Base-by-base conservation (phyloP, 2,329 filamentous ascomycete species). In the Penicillium thymicola region DNA sequence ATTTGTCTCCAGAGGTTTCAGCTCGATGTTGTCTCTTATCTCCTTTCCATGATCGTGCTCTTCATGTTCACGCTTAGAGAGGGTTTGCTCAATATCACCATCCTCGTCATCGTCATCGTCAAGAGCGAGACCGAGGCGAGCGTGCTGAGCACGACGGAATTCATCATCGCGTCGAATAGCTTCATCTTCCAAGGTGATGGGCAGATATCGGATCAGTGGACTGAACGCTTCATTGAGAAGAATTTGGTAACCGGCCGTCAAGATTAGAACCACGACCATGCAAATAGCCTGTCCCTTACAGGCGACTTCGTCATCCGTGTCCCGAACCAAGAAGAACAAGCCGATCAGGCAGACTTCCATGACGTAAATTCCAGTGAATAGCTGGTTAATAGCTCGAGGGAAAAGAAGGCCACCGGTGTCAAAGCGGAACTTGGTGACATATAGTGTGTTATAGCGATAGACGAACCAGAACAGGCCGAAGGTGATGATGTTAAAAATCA, bases 391-490 rank as follows among this genome's bases (percentile, higher is more conserved):
- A 0, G 94, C 94, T 36, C 88, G 85, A 0, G 94, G 94, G 67
- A 96, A 99, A 50, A 97, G 78, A 1, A 97, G 82, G 42, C 94
- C 94, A 40, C 94, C 94, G 0, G 93, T 99, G 74, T 99, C 94
- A 58, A 89, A 86, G 63, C 87, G 85, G 72, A 96, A 95, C 51
- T 92, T 89, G 27, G 87, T 95, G 58, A 99, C 92, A 67, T 97
- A 99, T 21, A 99, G 83, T 78, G 96, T 95, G 64, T 93, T 93
- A 75, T 97, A 97, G n/a, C 93, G 86, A 72, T 97, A 92, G 0
- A 94, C 93, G 43, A 97, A 81, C 92, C 92, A 99, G 62, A 97
- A 87, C 0, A 99, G 79, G 45, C 84, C 83, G 72, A 97, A 97
- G 0, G 93, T 97, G 71, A 97, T 85, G 66, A 96, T 86, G 65